These are phyloP conservation scores for Rubus idaeus DNA, from an alignment of 306 rosid genomes.

Conservation along the genomic window DNA sequence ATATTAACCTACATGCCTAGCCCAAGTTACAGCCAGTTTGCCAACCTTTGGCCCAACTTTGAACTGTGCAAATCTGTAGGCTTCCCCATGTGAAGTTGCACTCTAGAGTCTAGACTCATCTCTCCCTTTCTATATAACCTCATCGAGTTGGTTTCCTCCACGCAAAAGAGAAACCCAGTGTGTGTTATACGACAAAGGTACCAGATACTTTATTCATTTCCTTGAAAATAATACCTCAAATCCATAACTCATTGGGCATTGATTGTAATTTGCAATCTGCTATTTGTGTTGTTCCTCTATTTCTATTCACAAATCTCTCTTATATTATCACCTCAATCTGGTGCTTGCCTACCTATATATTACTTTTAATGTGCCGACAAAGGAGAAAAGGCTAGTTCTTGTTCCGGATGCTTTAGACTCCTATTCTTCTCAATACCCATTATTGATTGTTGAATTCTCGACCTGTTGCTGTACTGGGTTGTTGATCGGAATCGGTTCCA, in stretches of 20 bases:
- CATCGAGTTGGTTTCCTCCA: slow-evolving; percentile 55
- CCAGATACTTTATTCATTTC: slow-evolving; percentile 37
- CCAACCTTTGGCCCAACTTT: too few species aligned
- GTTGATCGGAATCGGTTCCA: slow-evolving; percentile 36
- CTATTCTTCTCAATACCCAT: slow-evolving; percentile 16
- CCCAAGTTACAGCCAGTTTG: too few species aligned
- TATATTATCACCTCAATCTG: slow-evolving; percentile 11
- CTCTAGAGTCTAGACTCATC: slow-evolving; percentile 4
- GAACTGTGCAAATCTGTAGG: too few species aligned
- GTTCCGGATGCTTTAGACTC: slow-evolving; percentile 19
- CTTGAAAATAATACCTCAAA: slow-evolving; percentile 15
- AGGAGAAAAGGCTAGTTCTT: slow-evolving; percentile 10
- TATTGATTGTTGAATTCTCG: slow-evolving; percentile 28
- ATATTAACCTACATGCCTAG: too few species aligned
- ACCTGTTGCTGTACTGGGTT: slow-evolving; percentile 27
- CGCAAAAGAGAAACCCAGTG: slow-evolving; percentile 42
- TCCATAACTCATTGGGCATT: background rate
- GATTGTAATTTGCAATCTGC: slow-evolving; percentile 19
- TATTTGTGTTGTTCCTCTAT: background rate
- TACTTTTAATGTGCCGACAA: slow-evolving; percentile 34
- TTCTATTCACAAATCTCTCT: too few species aligned
- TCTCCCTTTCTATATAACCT: slow-evolving; percentile 10
- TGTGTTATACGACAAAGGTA: slow-evolving; percentile 33
- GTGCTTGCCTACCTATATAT: slow-evolving; percentile 17
- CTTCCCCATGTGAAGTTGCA: background rate